Evolutionary conservation across 1,284 basidiomycete species (phyloP), one percentile per base, ranked within the genome.

Genomic region (Dichomitus squalens): DNA sequence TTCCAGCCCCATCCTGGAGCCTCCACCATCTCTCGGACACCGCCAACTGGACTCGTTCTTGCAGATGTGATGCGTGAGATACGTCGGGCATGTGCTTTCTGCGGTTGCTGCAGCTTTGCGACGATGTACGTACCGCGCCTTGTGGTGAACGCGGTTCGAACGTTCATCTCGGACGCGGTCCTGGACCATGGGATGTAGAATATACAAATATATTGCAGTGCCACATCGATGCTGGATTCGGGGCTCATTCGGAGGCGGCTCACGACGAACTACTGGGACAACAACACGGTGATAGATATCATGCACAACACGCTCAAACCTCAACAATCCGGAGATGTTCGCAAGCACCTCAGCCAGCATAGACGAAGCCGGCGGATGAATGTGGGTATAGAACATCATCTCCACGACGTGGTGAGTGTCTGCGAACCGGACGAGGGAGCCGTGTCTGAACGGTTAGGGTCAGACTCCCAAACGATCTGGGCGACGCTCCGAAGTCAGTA

Each of bases 401-500:
- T 55, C 67, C 67, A 68, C 18, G 56, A 58, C 23, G 61, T 61
- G 20, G 29, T 47, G 21, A 66, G 36, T 59, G 76, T 80, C 60
- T 78, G 75, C 2, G 78, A 68, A 1, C 77, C 80, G 0, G 75
- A 76, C 1, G 72, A 46, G 23, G 70, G 73, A 2, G 77, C 75
- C 7, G 77, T 82, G 8, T 71, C 75, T 47, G 75, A 73, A 31
- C 83, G 75, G 64, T 86, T 84, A 0, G 84, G 82, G 60, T 84
- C 83, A 0, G 81, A 81, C 65, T 85, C 84, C 84, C 83, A 80
- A 6, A 70, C 68, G 39, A 79, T 63, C 76, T 77, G 58, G 0
- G 47, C 8, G 54, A 43, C 34, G 7, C 8, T 6, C 4, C 39
- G n/a, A 14, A 5, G 29, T 49, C 16, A 55, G 18, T 12, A 21